phyloP scores from a whole-genome alignment of 331 rosid genomes.

The Malus hybrid region DNA sequence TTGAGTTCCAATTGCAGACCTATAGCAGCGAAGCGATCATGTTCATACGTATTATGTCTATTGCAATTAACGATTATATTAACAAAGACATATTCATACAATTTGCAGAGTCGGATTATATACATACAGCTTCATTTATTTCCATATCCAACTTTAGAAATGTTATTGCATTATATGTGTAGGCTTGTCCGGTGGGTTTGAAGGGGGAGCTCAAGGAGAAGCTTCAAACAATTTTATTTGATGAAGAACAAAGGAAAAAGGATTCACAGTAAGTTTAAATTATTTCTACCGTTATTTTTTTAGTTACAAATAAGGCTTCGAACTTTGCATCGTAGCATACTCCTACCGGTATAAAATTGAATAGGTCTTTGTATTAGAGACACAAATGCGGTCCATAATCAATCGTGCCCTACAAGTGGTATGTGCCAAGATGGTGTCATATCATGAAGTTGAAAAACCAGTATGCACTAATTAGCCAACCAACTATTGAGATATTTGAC shows the following conservation, averaged over 20 bases:
- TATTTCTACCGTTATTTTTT: background rate
- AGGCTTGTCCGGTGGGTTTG: conserved; percentile 61
- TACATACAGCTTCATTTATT: no score
- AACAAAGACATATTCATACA: background rate
- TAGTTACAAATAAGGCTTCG: no score
- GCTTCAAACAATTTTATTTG: conserved; percentile 63
- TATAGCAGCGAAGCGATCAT: no score
- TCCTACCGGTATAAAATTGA: background rate
- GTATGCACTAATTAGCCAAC: background rate
- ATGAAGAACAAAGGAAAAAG: conserved; percentile 55
- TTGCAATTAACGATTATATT: background rate
- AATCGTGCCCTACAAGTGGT: conserved; percentile 7
- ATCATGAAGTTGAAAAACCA: conserved; percentile 4
- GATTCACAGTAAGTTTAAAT: conserved; percentile 58
- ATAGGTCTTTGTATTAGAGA: background rate
- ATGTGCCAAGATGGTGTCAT: conserved; percentile 14
- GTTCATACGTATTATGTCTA: background rate
- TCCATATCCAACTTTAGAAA: no score
- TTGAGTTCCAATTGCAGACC: background rate
- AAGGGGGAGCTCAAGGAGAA: conserved; percentile 51
- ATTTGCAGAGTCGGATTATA: no score
- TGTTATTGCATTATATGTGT: background rate
- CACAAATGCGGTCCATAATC: background rate
- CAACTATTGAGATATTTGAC: conserved; percentile 1
- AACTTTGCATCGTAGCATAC: no score